phyloP scores from a whole-genome alignment of 1,284 basidiomycete species.

The Phaffia rhodozyma region DNA sequence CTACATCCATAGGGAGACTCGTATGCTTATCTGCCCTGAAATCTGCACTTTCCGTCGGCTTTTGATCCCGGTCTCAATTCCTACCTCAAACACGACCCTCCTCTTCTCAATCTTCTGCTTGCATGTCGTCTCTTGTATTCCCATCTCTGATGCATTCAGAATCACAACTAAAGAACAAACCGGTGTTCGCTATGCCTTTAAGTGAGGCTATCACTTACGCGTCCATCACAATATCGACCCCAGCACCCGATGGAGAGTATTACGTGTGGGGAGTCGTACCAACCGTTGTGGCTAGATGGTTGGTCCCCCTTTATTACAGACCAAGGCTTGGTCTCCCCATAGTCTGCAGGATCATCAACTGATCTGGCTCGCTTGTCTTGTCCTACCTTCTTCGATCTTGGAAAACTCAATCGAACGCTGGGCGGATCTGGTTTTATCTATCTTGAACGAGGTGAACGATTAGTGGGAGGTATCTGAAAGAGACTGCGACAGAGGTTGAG shows the following conservation, averaged over 20 bases:
- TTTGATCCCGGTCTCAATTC: too few relatives aligned
- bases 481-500: conserved; percentile 85
- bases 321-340: too few relatives aligned
- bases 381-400: not conserved
- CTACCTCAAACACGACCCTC: too few relatives aligned
- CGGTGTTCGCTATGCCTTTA: conserved; percentile 7
- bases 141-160: not conserved
- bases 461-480: conserved; percentile 81
- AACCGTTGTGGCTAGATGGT: conserved; percentile 94
- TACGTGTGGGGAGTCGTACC: conserved; percentile 53
- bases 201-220: conserved; percentile 14
- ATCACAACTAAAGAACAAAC: conserved; percentile 4
- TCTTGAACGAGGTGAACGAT: not conserved
- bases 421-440: too few relatives aligned
- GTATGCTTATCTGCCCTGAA: too few relatives aligned
- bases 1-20: too few relatives aligned
- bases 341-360: too few relatives aligned
- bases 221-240: conserved; percentile 11
- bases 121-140: too few relatives aligned
- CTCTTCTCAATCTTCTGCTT: not conserved
- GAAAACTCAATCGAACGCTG: not conserved
- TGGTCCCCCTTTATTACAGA: conserved; percentile 31
- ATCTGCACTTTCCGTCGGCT: too few relatives aligned
- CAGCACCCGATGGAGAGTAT: conserved; percentile 6
- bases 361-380: not conserved